Base-by-base conservation (phyloP, 257 asterid species). In the Cruciata laevipes region DNA sequence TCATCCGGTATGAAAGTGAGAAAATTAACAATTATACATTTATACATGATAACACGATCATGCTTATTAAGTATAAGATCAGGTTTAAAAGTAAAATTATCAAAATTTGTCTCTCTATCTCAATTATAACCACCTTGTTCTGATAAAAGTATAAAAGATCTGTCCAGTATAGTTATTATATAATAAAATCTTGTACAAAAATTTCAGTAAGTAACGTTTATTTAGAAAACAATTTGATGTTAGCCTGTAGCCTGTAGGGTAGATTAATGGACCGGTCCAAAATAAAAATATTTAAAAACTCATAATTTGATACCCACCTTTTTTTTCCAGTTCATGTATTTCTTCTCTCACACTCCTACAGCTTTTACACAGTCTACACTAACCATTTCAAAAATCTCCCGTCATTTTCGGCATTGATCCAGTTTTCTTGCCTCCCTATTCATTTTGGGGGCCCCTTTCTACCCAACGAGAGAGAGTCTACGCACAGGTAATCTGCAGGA, bases 341-440 rank as follows among this genome's bases (percentile, higher is more conserved):
- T 73, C 72, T 73, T 67, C 73, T 35, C 49, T 73, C 27, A 60
- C 72, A 61, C 72, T 73, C 65, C 32, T 73, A 10, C 56, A 20
- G 25, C 53, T 40, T 37, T 27, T 66, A 6, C 42, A 17, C 58
- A 12, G 51, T 4, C 52, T 24, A 20, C 30, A 27, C 61, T 53
- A 27, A 25, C 64, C 69, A 49, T 67, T 53, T 5, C 65, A 2
- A 37, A 67, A 53, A 35, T 56, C 65, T 67, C 51, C 70, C 63
- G 55, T 73, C 70, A 53, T 27, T 68, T 21, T 37, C 35, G 59
- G 40, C n/a, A 38, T 58, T 49, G 63, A 59, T 52, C 70, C 55
- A 67, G 35, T 61, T 61, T 37, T 16, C 69, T 52, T 64, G 37
- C 51, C 24, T 37, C 37, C 24, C 38, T 73, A 63, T 61, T 18